A percentile compares a stretch with the other conserved stretches of the same genome.
phyloP scores from a whole-genome alignment of 1,284 basidiomycete genomes.

The Trametes versicolor region DNA sequence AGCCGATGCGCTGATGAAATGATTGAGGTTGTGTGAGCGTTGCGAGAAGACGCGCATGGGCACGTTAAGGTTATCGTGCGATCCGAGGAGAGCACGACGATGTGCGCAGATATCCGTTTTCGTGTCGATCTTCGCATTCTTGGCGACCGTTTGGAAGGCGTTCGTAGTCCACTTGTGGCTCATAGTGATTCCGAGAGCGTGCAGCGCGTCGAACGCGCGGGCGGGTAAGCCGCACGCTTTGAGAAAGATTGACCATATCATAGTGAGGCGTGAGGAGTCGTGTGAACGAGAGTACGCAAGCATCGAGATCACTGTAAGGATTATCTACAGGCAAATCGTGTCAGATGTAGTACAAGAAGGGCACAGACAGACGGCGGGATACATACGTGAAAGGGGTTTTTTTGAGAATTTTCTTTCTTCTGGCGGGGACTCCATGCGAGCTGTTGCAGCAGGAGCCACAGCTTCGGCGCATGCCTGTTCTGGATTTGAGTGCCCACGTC shows the following conservation, averaged over 20 bases:
- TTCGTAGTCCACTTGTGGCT: slow-evolving; percentile 44
- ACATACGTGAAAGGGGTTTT: slow-evolving; percentile 17
- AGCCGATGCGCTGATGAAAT: slow-evolving; percentile 49
- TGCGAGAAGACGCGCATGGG: slow-evolving; percentile 37
- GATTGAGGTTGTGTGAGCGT: slow-evolving; percentile 46
- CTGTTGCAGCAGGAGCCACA: not conserved
- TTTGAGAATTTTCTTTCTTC: slow-evolving; percentile 1
- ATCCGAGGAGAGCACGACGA: slow-evolving; percentile 39
- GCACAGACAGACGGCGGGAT: no score
- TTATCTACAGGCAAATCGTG: no score
- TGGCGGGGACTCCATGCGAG: slow-evolving; percentile 5
- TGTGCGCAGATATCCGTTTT: no score
- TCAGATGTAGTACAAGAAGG: no score
- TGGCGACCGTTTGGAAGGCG: no score
- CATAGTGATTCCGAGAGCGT: slow-evolving; percentile 42
- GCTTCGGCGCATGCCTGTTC: not conserved
- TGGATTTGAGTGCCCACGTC: not conserved
- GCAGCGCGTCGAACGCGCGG: slow-evolving; percentile 41
- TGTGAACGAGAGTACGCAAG: slow-evolving; percentile 17
- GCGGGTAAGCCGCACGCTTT: slow-evolving; percentile 40
- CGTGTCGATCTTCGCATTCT: no score
- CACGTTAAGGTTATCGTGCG: slow-evolving; percentile 52
- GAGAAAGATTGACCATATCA: slow-evolving; percentile 38
- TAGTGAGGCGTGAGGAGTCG: not conserved
- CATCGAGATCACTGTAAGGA: slow-evolving; percentile 12